Evolutionary conservation across 345 rosid species (phyloP), one percentile per base, ranked within the genome.

Genomic region (Eucalyptus albens): DNA sequence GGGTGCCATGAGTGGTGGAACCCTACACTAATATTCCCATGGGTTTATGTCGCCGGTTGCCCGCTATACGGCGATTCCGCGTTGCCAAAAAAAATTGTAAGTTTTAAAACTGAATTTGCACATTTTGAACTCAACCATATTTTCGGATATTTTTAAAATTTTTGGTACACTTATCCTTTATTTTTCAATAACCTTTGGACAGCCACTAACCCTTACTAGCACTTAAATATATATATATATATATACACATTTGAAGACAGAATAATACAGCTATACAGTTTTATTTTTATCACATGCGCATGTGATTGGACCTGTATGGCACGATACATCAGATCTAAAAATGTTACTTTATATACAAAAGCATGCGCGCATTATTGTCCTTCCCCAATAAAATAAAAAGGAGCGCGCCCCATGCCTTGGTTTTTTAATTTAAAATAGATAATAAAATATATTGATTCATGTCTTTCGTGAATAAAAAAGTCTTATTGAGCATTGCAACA

Each of bases 51-150:
- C 49, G 12, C 49, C 49, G 0, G 1, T 10, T 45, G 10, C 47
- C 1, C 1, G 47, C 4, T 45, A 9, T 45, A 45, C 47, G 11
- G 11, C 1, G 47, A 3, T 45, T 45, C 47, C 8, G 2, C 2
- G 1, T 42, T 42, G 44, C 44, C 44, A 42, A 42, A 42, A 42
- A 42, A 42, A 42, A 42, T 42, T 42, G 44, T 42, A 7, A 42
- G 45, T 45, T 45, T 45, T 45, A 45, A 42, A 42, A 42, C 44
- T 42, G 44, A 42, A 42, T 42, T 42, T 42, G 44, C 44, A 42
- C 44, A 42, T 42, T 42, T 42, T 6, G 8, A 42, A 42, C 44
- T 42, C 44, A 42, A 42, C 44, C 44, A 8, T 42, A 42, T 42
- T 42, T 42, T 42, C 6, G 44, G 44, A 42, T 42, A 6, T 42